Evolutionary conservation across 2,329 filamentous ascomycete species (phyloP).

Genomic region (Bertia moriformis): DNA sequence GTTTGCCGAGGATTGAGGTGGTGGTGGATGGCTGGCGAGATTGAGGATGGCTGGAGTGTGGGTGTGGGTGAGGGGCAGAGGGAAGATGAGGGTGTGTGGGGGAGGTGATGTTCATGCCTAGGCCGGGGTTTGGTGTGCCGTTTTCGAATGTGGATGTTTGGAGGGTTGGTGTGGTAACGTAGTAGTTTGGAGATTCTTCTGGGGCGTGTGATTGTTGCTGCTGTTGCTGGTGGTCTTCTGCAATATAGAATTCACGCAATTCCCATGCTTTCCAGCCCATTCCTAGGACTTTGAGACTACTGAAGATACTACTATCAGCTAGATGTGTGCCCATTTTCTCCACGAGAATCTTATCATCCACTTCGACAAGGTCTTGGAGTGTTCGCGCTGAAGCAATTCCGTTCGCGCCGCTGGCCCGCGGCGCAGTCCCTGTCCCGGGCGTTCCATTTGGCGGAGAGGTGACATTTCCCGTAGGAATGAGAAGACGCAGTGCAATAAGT

Average conservation of each 20-base stretch:
- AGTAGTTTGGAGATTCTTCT: no score
- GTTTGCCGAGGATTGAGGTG: neutral
- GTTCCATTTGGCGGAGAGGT: neutral
- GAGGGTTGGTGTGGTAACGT: no score
- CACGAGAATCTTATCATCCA: neutral
- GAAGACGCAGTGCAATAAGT: neutral
- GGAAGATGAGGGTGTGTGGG: no score
- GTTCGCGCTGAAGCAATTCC: neutral
- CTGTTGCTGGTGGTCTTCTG: no score
- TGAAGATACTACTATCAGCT: neutral
- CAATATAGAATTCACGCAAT: neutral
- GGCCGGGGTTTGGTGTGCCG: no score
- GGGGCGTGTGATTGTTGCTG: no score
- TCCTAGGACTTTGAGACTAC: neutral
- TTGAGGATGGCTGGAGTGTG: neutral
- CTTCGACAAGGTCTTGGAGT: neutral
- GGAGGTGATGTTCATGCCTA: no score
- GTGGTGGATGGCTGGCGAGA: neutral
- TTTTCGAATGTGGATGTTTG: no score
- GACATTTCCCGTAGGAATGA: neutral
- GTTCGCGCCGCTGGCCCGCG: neutral
- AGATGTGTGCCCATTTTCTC: neutral
- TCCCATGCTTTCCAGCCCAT: neutral
- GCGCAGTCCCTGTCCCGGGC: neutral
- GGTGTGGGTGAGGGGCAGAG: neutral